phyloP scores from a whole-genome alignment of 306 rosid species.

The Notholithocarpus densiflorus region DNA sequence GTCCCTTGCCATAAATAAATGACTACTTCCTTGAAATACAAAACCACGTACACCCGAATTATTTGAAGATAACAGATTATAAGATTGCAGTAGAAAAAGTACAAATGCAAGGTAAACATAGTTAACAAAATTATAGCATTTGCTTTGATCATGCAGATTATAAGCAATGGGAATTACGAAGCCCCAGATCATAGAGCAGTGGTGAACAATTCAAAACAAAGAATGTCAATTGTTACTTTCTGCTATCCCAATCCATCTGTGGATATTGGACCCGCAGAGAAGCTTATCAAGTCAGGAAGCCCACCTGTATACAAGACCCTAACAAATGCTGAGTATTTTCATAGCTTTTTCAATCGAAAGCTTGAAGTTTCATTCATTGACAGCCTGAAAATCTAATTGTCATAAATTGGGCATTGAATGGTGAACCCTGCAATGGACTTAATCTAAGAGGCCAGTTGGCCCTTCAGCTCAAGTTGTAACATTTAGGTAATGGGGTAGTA shows the following conservation, averaged over 20 bases:
- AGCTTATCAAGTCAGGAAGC: conserved; percentile 27
- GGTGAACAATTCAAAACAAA: conserved; percentile 36
- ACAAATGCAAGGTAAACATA: background rate
- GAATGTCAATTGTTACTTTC: conserved; percentile 41
- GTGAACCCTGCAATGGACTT: too few relatives aligned
- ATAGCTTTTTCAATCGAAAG: conserved; percentile 29
- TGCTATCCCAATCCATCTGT: conserved; percentile 31
- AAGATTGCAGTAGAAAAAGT: background rate
- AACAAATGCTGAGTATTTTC: conserved; percentile 38
- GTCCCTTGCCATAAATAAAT: too few relatives aligned
- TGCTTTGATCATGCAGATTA: conserved; percentile 27
- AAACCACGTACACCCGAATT: too few relatives aligned
- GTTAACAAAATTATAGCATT: background rate
- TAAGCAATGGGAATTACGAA: conserved; percentile 50
- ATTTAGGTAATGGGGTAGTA: too few relatives aligned
- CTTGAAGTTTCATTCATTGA: conserved; percentile 43
- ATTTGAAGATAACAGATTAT: too few relatives aligned
- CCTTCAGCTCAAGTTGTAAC: too few relatives aligned
- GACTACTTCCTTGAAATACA: too few relatives aligned
- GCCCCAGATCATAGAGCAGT: conserved; percentile 51
- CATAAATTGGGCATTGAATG: background rate
- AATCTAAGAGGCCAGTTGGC: too few relatives aligned
- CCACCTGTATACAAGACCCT: conserved; percentile 30
- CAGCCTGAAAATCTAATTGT: conserved; percentile 24
- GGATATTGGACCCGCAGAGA: conserved; percentile 31